Conservation (phyloP, 805 yeast species). For the Monosporozyma aerobia region DNA sequence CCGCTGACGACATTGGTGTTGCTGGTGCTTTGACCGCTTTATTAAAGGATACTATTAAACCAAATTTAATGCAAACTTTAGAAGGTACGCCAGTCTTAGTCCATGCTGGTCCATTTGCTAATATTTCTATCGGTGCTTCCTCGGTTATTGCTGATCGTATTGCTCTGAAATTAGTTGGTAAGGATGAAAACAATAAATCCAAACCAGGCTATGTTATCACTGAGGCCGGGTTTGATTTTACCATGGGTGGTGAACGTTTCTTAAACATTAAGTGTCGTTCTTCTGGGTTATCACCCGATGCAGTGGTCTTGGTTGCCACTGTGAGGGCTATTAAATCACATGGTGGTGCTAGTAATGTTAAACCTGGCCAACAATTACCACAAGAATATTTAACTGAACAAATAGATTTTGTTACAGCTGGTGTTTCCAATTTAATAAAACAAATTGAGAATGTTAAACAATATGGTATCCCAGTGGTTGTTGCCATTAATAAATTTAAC, state of each 20-base stretch:
- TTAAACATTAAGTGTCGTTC: slow-evolving; percentile 92
- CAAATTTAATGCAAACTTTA: slow-evolving; percentile 92
- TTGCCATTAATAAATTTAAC: slow-evolving; percentile 83
- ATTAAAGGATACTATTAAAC: slow-evolving; percentile 92
- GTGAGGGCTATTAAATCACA: slow-evolving; percentile 94
- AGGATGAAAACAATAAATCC: slow-evolving; percentile 27
- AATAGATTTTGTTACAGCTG: slow-evolving; percentile 64
- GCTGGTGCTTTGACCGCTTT: slow-evolving; percentile 95
- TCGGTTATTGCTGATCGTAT: slow-evolving; percentile 89
- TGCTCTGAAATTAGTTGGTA: slow-evolving; percentile 84
- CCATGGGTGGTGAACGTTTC: slow-evolving; percentile 98
- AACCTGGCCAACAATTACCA: slow-evolving; percentile 86
- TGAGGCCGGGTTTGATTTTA: slow-evolving; percentile 97
- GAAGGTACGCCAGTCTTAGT: slow-evolving; percentile 97
- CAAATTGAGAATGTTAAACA: slow-evolving; percentile 79
- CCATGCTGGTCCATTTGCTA: slow-evolving; percentile 97
- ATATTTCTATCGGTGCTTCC: slow-evolving; percentile 93
- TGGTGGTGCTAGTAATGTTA: slow-evolving; percentile 96
- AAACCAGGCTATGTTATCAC: slow-evolving; percentile 84
- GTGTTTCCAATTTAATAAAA: slow-evolving; percentile 82
- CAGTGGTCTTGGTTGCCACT: slow-evolving; percentile 90
- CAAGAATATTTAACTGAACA: slow-evolving; percentile 73
- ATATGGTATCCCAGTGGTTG: slow-evolving; percentile 87
- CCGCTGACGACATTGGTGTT: slow-evolving; percentile 90
- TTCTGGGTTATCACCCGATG: slow-evolving; percentile 80